Conservation (phyloP, 2,329 filamentous ascomycete species). For the Alternaria sp. region DNA sequence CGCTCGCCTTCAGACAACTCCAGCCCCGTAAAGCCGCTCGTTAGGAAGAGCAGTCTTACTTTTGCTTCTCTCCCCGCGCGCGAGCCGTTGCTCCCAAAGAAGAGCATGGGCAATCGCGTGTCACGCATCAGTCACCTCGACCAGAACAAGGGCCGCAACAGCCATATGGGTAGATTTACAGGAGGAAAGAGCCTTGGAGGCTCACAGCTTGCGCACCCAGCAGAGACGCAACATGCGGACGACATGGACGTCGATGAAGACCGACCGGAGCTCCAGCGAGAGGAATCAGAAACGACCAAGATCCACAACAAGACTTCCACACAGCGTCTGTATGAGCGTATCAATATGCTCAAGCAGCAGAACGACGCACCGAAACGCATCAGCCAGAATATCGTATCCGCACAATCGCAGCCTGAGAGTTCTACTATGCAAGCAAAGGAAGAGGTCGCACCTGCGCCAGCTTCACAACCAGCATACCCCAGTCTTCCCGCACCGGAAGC, state of each 20-base stretch:
- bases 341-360: conserved; percentile 73
- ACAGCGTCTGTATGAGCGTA: conserved; percentile 89
- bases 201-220: conserved; percentile 42
- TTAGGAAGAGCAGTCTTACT: conserved; percentile 93
- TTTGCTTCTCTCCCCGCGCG: conserved; percentile 92
- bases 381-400: conserved; percentile 51
- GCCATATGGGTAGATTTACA: conserved; percentile 76
- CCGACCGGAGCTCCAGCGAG: conserved; percentile 43
- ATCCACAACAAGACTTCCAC: conserved; percentile 89
- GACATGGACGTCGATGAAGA: conserved; percentile 62
- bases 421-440: conserved; percentile 52
- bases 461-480: conserved; percentile 52
- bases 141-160: conserved; percentile 66
- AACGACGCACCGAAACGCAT: conserved; percentile 48
- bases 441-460: conserved; percentile 31
- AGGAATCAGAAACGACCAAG: conserved; percentile 63
- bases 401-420: conserved; percentile 34
- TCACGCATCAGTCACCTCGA: conserved; percentile 84
- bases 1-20: conserved; percentile 73
- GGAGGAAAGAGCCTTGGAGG: conserved; percentile 72
- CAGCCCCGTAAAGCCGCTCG: conserved; percentile 76
- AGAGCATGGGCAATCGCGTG: conserved; percentile 75
- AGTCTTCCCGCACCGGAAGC: conserved; percentile 42
- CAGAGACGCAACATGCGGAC: conserved; percentile 57
- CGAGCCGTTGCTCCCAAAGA: conserved; percentile 84